These are phyloP conservation scores for Protea cynaroides DNA, from an alignment of 164 flowering plant species.

Conservation along the genomic window DNA sequence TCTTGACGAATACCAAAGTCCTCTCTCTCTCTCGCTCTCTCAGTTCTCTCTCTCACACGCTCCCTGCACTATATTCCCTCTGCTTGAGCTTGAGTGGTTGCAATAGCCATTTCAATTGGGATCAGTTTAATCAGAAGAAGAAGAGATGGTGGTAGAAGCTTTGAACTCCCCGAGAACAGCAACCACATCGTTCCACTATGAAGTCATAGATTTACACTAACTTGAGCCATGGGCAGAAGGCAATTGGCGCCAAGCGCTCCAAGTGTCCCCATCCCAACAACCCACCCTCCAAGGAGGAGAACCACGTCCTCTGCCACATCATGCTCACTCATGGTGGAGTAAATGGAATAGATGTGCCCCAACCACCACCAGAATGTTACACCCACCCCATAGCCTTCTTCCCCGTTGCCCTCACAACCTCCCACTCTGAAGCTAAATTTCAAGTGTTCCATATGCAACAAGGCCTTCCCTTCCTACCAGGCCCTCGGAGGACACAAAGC, in stretches of 20 bases:
- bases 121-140: neutral
- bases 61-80: too few species aligned
- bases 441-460: constrained; percentile 63
- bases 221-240: constrained; percentile 45
- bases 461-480: constrained; percentile 68
- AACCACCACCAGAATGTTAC: neutral
- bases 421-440: constrained; percentile 15
- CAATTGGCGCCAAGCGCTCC: constrained; percentile 50
- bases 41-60: constrained; percentile 1
- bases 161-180: constrained; percentile 34
- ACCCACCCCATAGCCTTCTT: too few species aligned
- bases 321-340: constrained; percentile 64
- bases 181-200: constrained; percentile 13
- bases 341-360: constrained; percentile 3
- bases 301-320: constrained; percentile 54
- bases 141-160: constrained; percentile 43
- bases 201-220: constrained; percentile 9
- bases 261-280: constrained; percentile 32
- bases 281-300: constrained; percentile 42
- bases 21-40: neutral
- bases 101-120: too few species aligned
- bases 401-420: constrained; percentile 6
- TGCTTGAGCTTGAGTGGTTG: too few species aligned
- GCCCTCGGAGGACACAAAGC: constrained; percentile 93
- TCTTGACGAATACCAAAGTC: too few species aligned